These are phyloP conservation scores for Stellera chamaejasme DNA, from an alignment of 345 rosid genomes.

Conservation along the genomic window DNA sequence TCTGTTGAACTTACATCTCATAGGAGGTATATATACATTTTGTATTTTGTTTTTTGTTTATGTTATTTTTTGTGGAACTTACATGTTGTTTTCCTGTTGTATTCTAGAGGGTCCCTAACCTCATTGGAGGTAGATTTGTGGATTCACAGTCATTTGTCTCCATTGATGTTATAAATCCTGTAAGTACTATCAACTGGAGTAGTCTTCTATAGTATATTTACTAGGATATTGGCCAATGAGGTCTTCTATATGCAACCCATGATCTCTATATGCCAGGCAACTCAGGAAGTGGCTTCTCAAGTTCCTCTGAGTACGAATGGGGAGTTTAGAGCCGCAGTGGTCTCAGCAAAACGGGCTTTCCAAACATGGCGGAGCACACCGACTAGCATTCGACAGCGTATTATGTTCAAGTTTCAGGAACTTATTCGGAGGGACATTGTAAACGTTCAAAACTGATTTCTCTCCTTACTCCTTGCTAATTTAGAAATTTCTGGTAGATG, in stretches of 20 bases:
- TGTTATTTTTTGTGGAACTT: conserved; percentile 12
- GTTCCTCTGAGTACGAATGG: conserved; percentile 54
- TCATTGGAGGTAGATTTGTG: conserved; percentile 60
- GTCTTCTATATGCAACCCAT: conserved; percentile 3
- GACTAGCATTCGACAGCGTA: conserved; percentile 40
- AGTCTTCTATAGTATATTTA: background rate
- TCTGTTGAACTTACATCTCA: too few relatives aligned
- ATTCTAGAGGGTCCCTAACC: conserved; percentile 57
- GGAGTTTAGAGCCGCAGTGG: conserved; percentile 59
- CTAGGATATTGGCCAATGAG: background rate
- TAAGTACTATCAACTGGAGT: conserved; percentile 24
- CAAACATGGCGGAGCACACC: conserved; percentile 51
- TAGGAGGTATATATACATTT: too few relatives aligned
- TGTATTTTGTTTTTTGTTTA: too few relatives aligned
- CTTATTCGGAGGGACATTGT: conserved; percentile 57
- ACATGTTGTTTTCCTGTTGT: conserved; percentile 7
- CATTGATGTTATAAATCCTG: conserved; percentile 60
- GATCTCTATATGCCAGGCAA: conserved; percentile 35
- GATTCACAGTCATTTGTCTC: conserved; percentile 48
- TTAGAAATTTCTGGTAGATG: conserved; percentile 1
- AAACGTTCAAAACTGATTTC: conserved; percentile 6
- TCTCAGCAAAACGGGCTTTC: conserved; percentile 62
- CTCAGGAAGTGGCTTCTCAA: conserved; percentile 56
- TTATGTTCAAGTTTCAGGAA: conserved; percentile 67
- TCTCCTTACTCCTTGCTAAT: conserved; percentile 1